Base-by-base conservation (phyloP, 257 asterid genomes). In the Ophiorrhiza pumila region DNA sequence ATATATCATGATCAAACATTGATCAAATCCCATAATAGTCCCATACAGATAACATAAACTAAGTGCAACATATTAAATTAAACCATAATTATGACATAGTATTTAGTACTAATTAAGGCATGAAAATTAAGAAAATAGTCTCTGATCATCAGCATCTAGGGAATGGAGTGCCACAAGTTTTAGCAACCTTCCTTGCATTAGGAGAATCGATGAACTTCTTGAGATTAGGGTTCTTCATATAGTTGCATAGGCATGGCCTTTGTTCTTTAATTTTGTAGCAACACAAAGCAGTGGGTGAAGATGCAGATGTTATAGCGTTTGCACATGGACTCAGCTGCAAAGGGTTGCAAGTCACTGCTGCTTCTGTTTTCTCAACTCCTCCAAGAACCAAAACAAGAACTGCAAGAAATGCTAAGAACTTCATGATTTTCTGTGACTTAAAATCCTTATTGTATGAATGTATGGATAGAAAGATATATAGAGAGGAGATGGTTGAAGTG, bases 241-340 rank as follows among this genome's bases (percentile, higher is more conserved):
- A 92, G 69, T 74, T 71, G 83, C 98, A 92, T 27, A 92, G 87
- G 77, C 98, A 92, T 17, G 92, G 90, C 69, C 92, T 86, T 80
- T 90, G 96, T 67, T 92, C 86, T 79, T 86, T 92, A 11, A 92
- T 76, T 86, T 81, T 88, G 0, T 83, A 29, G 64, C 97, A 92
- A 61, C 98, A 92, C 3, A 77, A 32, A 1, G 66, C 63, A 23
- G 79, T 78, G 0, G 97, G 98, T 39, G 42, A 73, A 66, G 85
- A 68, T n/a, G 98, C 69, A 17, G 91, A 76, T 2, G 82, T 80
- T 68, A 90, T 92, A 49, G 97, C 98, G 29, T 76, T 41, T 37
- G 98, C 96, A 68, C 98, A 92, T 1, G 94, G 88, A 83, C 90
- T 87, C 56, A 92, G 90, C 83, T 90, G 96, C 80, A 88, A 1